phyloP scores from a whole-genome alignment of 2,329 filamentous ascomycete species.

The Drechmeria coniospora region DNA sequence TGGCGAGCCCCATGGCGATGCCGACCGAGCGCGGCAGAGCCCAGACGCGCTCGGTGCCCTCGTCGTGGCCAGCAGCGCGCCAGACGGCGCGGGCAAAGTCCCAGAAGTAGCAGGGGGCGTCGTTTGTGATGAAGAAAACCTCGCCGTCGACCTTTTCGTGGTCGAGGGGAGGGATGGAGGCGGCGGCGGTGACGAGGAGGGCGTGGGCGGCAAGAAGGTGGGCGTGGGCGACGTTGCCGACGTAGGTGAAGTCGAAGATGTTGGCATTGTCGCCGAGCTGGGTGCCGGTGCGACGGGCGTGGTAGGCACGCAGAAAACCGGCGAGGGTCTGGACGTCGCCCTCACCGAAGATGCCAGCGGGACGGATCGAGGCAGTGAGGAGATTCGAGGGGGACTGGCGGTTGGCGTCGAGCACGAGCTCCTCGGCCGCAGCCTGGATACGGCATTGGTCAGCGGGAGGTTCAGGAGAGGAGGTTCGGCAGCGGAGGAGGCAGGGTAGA shows the following conservation, averaged over 20 bases:
- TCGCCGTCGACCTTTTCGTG: slow-evolving; percentile 68
- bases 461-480: background rate
- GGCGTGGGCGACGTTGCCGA: slow-evolving; percentile 52
- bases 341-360: slow-evolving; percentile 81
- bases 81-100: slow-evolving; percentile 72
- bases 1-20: slow-evolving; percentile 32
- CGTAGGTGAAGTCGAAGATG: slow-evolving; percentile 50
- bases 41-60: slow-evolving; percentile 40
- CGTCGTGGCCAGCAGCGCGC: slow-evolving; percentile 39
- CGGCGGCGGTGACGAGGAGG: slow-evolving; percentile 44
- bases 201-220: slow-evolving; percentile 69
- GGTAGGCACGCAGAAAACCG: slow-evolving; percentile 57
- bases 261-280: slow-evolving; percentile 61
- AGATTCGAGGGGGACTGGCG: slow-evolving; percentile 41
- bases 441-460: background rate
- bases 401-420: slow-evolving; percentile 64
- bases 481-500: background rate
- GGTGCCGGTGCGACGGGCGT: slow-evolving; percentile 52
- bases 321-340: slow-evolving; percentile 66
- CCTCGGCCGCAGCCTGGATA: slow-evolving; percentile 57
- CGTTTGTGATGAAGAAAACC: slow-evolving; percentile 82
- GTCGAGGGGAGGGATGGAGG: slow-evolving; percentile 49
- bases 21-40: slow-evolving; percentile 35
- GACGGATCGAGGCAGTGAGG: slow-evolving; percentile 67
- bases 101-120: slow-evolving; percentile 79